Conservation (phyloP, 2,329 filamentous ascomycete species). For the Aspergillus brunneoviolaceus region DNA sequence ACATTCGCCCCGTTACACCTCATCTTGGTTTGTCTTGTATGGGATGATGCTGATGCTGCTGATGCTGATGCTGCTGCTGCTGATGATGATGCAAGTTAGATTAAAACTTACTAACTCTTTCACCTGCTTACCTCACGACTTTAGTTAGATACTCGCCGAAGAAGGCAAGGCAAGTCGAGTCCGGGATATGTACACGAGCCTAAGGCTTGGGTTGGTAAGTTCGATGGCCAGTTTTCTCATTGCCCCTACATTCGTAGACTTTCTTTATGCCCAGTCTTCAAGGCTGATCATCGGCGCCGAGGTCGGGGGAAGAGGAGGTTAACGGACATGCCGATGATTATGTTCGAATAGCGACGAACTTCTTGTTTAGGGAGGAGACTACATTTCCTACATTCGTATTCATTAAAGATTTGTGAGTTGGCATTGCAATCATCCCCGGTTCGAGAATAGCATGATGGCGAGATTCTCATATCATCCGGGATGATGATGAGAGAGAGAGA, state of each 20-base stretch:
- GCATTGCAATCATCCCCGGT: neutral
- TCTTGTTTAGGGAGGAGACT: neutral
- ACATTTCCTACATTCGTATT: neutral
- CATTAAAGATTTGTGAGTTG: neutral
- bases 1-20: neutral
- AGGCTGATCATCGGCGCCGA: neutral
- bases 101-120: no score
- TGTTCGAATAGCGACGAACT: neutral
- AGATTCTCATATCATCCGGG: neutral
- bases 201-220: no score
- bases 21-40: no score
- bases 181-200: neutral
- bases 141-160: no score
- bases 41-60: no score
- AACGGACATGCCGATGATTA: neutral
- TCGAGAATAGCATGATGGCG: neutral
- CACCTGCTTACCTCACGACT: neutral
- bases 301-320: neutral
- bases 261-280: neutral
- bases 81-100: no score
- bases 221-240: neutral
- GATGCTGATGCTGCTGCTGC: no score
- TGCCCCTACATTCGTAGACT: neutral
- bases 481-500: neutral
- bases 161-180: neutral